phyloP scores from a whole-genome alignment of 2,329 filamentous ascomycete genomes.

The Ramularia endophylla region DNA sequence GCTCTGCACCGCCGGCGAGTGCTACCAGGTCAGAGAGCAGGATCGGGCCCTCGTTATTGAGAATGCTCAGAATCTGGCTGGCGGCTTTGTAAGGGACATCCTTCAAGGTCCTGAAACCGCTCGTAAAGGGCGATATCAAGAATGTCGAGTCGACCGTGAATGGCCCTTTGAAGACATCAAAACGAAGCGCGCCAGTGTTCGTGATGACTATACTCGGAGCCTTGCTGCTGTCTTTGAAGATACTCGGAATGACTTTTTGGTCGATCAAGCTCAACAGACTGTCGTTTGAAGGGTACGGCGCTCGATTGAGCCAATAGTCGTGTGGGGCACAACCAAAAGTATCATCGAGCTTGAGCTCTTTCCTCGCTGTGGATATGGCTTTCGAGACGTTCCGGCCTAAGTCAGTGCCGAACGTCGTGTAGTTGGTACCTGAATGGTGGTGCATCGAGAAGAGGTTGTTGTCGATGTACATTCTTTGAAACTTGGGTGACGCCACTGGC shows the following conservation, averaged over 20 bases:
- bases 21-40: slow-evolving; percentile 28
- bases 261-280: slow-evolving; percentile 82
- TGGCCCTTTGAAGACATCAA: slow-evolving; percentile 87
- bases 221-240: slow-evolving; percentile 28
- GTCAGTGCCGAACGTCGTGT: slow-evolving; percentile 67
- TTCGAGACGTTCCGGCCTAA: slow-evolving; percentile 66
- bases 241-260: slow-evolving; percentile 63
- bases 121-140: slow-evolving; percentile 82
- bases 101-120: slow-evolving; percentile 67
- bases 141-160: slow-evolving; percentile 87
- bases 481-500: slow-evolving; percentile 46
- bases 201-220: slow-evolving; percentile 65
- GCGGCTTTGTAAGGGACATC: slow-evolving; percentile 77
- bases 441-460: slow-evolving; percentile 84
- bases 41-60: slow-evolving; percentile 54
- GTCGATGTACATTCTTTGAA: slow-evolving; percentile 81
- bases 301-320: slow-evolving; percentile 74
- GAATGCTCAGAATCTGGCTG: slow-evolving; percentile 55
- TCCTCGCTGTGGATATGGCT: slow-evolving; percentile 64
- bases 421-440: slow-evolving; percentile 70
- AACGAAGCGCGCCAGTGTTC: slow-evolving; percentile 89
- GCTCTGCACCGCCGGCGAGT: slow-evolving; percentile 6
- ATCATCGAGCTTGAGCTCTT: slow-evolving; percentile 64
- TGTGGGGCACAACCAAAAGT: slow-evolving; percentile 77
- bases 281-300: slow-evolving; percentile 63